Evolutionary conservation across 1,284 basidiomycete genomes (phyloP).

Genomic region (Hemileia vastatrix): DNA sequence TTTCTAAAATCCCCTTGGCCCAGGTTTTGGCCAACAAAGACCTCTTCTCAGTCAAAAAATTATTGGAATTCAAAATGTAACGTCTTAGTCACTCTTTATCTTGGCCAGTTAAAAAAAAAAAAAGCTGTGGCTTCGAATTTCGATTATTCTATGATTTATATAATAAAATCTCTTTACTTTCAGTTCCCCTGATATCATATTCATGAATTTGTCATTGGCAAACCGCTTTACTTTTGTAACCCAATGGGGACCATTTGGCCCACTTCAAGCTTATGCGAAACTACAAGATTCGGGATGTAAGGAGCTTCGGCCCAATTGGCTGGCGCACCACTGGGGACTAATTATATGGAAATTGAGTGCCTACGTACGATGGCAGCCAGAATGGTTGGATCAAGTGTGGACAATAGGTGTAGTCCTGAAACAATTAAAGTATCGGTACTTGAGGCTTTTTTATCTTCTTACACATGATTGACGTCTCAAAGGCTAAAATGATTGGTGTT

Average conservation of each 20-base stretch:
- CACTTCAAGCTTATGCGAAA: constrained; percentile 11
- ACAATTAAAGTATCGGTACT: constrained; percentile 19
- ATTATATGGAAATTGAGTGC: constrained; percentile 18
- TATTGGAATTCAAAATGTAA: too few species aligned
- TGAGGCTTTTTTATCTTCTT: not conserved
- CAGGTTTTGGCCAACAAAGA: too few species aligned
- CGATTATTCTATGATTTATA: too few species aligned
- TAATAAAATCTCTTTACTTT: too few species aligned
- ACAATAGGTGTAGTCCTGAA: constrained; percentile 3
- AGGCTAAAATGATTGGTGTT: not conserved
- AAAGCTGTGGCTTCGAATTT: too few species aligned
- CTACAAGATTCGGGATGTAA: constrained; percentile 10
- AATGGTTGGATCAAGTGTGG: constrained; percentile 9
- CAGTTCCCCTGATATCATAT: too few species aligned
- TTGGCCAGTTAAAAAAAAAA: too few species aligned
- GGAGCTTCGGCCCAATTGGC: constrained; percentile 8
- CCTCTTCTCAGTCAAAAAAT: too few species aligned
- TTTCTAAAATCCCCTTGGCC: too few species aligned
- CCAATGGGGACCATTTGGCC: constrained; percentile 20
- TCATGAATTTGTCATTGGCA: too few species aligned
- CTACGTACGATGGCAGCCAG: constrained; percentile 13
- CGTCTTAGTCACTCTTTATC: too few species aligned
- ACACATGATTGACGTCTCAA: not conserved
- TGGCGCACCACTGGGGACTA: constrained; percentile 15
- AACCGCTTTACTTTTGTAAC: too few species aligned